phyloP scores from a whole-genome alignment of 2,329 filamentous ascomycete species.

The Nakataea oryzae region DNA sequence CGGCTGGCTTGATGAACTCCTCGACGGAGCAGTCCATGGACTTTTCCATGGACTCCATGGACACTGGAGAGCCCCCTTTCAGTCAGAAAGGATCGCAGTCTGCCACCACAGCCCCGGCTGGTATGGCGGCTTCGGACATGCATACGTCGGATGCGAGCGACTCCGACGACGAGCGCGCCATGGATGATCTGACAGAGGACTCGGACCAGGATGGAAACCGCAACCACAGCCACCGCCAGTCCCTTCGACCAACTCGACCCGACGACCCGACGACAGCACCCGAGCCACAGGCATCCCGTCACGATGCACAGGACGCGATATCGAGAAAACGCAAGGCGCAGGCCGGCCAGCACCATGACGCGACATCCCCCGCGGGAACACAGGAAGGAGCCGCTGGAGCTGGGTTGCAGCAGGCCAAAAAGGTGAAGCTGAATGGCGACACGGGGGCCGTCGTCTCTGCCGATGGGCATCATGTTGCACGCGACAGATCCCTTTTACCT shows the following conservation, averaged over 20 bases:
- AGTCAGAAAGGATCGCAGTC: background rate
- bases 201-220: background rate
- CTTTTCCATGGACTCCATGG: background rate
- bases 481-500: conserved; percentile 31
- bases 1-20: background rate
- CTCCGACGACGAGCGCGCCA: conserved; percentile 12
- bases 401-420: conserved; percentile 12
- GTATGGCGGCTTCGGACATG: background rate
- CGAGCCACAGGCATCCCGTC: conserved; percentile 7
- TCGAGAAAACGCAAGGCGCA: conserved; percentile 18
- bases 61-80: background rate
- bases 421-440: conserved; percentile 14
- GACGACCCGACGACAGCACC: background rate
- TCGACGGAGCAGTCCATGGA: background rate
- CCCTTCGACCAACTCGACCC: background rate
- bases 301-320: conserved; percentile 12
- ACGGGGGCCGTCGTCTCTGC: background rate
- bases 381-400: conserved; percentile 2
- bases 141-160: background rate
- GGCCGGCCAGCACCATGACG: background rate
- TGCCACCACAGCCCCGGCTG: background rate
- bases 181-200: conserved; percentile 17
- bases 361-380: background rate
- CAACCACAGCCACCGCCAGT: background rate
- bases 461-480: background rate